Evolutionary conservation across 768 basidiomycete genomes (phyloP).

Genomic region (Galerina sulciceps): DNA sequence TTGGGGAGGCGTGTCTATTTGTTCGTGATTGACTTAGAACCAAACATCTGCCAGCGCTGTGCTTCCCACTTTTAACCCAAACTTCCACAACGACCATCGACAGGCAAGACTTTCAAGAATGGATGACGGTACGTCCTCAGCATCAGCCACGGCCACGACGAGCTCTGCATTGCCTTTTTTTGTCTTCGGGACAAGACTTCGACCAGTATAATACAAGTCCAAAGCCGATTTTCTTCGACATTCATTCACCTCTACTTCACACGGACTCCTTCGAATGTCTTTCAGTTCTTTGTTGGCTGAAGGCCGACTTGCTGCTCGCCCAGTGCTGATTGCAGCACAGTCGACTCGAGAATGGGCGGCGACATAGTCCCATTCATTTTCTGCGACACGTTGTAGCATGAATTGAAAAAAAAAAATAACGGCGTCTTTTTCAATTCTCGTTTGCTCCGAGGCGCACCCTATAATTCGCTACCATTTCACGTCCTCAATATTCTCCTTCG

Average conservation of each 20-base stretch:
- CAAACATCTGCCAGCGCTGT: slow-evolving; percentile 13
- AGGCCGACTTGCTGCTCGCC: slow-evolving; percentile 38
- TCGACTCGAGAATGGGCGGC: slow-evolving; percentile 6
- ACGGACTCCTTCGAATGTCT: slow-evolving; percentile 23
- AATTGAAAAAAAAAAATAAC: slow-evolving; percentile 6
- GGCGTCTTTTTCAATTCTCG: slow-evolving; percentile 22
- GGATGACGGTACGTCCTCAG: slow-evolving; percentile 83
- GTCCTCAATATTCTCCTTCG: slow-evolving; percentile 37
- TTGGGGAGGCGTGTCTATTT: slow-evolving; percentile 1
- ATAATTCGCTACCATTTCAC: slow-evolving; percentile 24
- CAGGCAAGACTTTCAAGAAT: slow-evolving; percentile 34
- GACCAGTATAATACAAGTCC: slow-evolving; percentile 29
- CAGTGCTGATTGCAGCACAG: slow-evolving; percentile 14
- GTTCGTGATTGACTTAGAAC: slow-evolving; percentile 15
- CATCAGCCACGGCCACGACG: slow-evolving; percentile 74
- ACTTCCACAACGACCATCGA: slow-evolving; percentile 6
- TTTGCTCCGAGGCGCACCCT: slow-evolving; percentile 23
- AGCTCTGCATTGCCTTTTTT: slow-evolving; percentile 49
- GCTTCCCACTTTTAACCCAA: not conserved
- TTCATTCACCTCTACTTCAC: slow-evolving; percentile 28
- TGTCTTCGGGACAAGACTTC: slow-evolving; percentile 36
- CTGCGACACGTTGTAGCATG: not conserved
- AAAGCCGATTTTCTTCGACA: slow-evolving; percentile 29
- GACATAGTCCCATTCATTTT: not conserved
- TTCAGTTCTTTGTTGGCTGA: slow-evolving; percentile 44